phyloP scores from a whole-genome alignment of 2,329 filamentous ascomycete species.

The Pestalotiopsis sp. region DNA sequence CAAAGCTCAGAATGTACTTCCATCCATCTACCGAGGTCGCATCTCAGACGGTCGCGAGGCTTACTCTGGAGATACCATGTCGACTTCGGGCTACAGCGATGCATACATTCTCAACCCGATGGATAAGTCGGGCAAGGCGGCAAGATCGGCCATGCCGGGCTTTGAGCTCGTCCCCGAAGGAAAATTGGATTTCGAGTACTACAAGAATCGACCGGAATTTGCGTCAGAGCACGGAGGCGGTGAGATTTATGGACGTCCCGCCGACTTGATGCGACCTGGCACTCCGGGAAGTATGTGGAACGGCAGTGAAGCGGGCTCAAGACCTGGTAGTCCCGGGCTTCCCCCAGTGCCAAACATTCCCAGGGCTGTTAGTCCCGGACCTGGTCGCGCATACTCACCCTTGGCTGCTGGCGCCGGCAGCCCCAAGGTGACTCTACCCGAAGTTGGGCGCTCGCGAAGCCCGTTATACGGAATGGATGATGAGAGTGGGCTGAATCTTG shows the following conservation, averaged over 20 bases:
- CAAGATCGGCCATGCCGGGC: conserved; percentile 56
- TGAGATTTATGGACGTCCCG: conserved; percentile 62
- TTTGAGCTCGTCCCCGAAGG: conserved; percentile 90
- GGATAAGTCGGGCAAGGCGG: conserved; percentile 54
- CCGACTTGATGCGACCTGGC: conserved; percentile 62
- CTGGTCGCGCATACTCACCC: conserved; percentile 22
- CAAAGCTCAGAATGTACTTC: conserved; percentile 83
- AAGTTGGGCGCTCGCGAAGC: conserved; percentile 40
- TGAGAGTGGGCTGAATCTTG: conserved; percentile 55
- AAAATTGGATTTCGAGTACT: conserved; percentile 88
- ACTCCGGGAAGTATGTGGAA: conserved; percentile 60
- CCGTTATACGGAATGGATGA: conserved; percentile 55
- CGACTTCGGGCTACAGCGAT: conserved; percentile 77
- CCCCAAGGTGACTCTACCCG: conserved; percentile 27
- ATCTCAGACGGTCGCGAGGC: conserved; percentile 67
- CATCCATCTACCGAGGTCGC: conserved; percentile 83
- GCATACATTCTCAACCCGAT: conserved; percentile 82
- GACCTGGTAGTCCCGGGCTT: conserved; percentile 53
- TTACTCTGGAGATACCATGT: conserved; percentile 57
- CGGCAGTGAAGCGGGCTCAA: conserved; percentile 45
- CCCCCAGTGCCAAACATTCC: conserved; percentile 24
- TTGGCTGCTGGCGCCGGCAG: conserved; percentile 26
- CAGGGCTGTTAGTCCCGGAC: conserved; percentile 28
- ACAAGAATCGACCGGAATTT: conserved; percentile 88
- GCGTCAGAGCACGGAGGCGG: conserved; percentile 84